Percentiles rank a stretch among this genome's conserved stretches.
Evolutionary conservation across 805 yeast species (phyloP).

Genomic region (Wickerhamiella azyma): DNA sequence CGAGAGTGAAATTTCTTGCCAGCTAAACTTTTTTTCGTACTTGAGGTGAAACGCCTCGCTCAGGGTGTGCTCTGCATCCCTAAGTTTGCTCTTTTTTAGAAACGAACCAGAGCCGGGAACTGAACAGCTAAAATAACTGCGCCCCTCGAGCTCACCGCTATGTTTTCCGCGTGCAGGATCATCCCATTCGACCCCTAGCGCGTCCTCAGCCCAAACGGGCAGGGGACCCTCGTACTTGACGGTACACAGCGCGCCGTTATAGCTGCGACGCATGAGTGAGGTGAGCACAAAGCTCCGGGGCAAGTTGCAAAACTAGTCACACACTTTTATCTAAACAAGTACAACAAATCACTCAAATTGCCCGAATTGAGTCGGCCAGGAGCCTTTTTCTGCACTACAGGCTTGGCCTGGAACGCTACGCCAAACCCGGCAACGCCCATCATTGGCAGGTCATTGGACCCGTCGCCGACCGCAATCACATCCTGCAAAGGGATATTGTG

Average conservation of each 20-base stretch:
- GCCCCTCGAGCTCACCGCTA: constrained; percentile 44
- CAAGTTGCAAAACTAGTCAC: too few species aligned
- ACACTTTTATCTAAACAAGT: constrained; percentile 47
- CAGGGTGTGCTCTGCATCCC: constrained; percentile 19
- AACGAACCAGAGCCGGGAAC: constrained; percentile 47
- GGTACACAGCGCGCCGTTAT: constrained; percentile 43
- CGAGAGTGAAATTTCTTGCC: constrained; percentile 29
- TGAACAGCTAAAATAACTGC: constrained; percentile 37
- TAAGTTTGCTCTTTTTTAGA: constrained; percentile 33
- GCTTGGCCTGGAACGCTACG: constrained; percentile 95
- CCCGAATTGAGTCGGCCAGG: constrained; percentile 68
- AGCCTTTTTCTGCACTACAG: constrained; percentile 72
- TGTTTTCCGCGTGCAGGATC: constrained; percentile 53
- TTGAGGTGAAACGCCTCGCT: constrained; percentile 36
- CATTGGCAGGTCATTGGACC: constrained; percentile 90
- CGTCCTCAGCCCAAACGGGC: constrained; percentile 48
- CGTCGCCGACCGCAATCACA: constrained; percentile 87
- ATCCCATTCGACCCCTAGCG: constrained; percentile 86
- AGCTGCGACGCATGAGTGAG: constrained; percentile 10
- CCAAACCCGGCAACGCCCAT: constrained; percentile 90
- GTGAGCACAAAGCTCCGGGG: too few species aligned
- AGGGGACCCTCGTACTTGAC: constrained; percentile 47
- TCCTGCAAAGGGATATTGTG: constrained; percentile 23
- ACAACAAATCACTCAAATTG: constrained; percentile 61
- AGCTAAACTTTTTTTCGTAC: constrained; percentile 31